Percentiles rank a stretch among this genome's conserved stretches.
These are phyloP conservation scores for Colletotrichum navitas DNA, from an alignment of 2,329 filamentous ascomycete species.

Conservation along the genomic window DNA sequence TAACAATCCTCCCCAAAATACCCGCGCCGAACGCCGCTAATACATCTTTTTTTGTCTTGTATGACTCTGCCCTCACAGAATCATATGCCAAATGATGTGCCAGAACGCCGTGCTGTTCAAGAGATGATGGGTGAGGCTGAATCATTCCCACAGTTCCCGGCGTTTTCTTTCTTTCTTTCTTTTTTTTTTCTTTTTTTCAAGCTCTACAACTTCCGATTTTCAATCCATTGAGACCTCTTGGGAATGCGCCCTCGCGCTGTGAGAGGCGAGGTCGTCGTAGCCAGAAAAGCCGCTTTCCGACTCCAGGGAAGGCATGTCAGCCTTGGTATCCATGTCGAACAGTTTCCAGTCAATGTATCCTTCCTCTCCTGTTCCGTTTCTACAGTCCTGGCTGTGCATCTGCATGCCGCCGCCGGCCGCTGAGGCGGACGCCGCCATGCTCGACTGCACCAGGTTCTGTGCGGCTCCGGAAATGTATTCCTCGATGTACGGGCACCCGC, in stretches of 20 bases:
- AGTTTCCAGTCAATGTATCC: conserved; percentile 23
- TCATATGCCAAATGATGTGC: too few species aligned
- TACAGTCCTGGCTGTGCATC: not conserved
- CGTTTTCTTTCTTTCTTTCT: too few species aligned
- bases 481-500: conserved; percentile 39
- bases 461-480: conserved; percentile 40
- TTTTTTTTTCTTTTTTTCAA: too few species aligned
- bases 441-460: conserved; percentile 29
- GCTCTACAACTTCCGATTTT: not conserved
- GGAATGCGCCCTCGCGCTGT: conserved; percentile 20
- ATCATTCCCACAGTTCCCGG: not conserved
- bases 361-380: not conserved
- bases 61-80: too few species aligned
- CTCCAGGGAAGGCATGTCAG: not conserved
- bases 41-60: not conserved
- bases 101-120: not conserved
- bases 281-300: conserved; percentile 24
- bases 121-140: not conserved
- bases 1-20: conserved; percentile 3
- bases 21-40: conserved; percentile 12
- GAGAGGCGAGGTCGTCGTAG: conserved; percentile 17
- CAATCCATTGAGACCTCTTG: not conserved
- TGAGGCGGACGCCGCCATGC: not conserved
- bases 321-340: conserved; percentile 2
- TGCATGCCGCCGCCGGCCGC: not conserved